These are phyloP conservation scores for Warburgia ugandensis DNA, from an alignment of 164 flowering plant genomes.

Conservation along the genomic window DNA sequence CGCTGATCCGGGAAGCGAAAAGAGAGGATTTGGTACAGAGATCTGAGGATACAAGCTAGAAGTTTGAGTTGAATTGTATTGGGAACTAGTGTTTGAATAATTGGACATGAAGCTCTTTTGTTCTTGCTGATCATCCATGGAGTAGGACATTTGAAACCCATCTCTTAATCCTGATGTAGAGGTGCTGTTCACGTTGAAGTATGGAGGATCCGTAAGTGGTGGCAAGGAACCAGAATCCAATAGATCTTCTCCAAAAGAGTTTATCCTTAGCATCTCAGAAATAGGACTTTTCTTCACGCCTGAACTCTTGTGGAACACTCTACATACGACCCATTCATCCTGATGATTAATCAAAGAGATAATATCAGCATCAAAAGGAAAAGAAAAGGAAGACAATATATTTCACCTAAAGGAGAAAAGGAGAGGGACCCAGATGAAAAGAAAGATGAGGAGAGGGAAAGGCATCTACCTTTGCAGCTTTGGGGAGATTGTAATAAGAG, in stretches of 20 bases:
- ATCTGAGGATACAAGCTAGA: conserved; percentile 18
- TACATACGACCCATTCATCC: conserved; percentile 67
- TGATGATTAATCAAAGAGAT: conserved; percentile 13
- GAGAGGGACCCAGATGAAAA: background rate
- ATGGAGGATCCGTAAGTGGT: conserved; percentile 38
- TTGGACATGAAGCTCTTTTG: conserved; percentile 15
- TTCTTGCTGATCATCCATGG: conserved; percentile 10
- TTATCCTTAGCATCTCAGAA: conserved; percentile 22
- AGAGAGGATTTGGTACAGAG: conserved; percentile 10
- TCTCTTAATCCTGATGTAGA: conserved; percentile 12
- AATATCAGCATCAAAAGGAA: background rate
- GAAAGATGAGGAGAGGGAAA: background rate
- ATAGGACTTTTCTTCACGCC: conserved; percentile 28
- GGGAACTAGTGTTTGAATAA: conserved; percentile 2
- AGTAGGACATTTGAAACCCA: conserved; percentile 12
- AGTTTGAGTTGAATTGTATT: conserved; percentile 8
- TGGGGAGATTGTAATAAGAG: conserved; percentile 29
- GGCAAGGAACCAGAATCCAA: conserved; percentile 37
- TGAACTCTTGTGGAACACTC: conserved; percentile 49
- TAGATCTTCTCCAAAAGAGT: conserved; percentile 36
- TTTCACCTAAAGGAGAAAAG: background rate
- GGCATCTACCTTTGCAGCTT: conserved; percentile 25
- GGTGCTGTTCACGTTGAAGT: conserved; percentile 10
- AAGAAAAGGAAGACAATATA: background rate
- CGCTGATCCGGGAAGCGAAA: conserved; percentile 13